Conservation (phyloP, 2,329 filamentous ascomycete genomes). For the Pyrenochaeta sp. region DNA sequence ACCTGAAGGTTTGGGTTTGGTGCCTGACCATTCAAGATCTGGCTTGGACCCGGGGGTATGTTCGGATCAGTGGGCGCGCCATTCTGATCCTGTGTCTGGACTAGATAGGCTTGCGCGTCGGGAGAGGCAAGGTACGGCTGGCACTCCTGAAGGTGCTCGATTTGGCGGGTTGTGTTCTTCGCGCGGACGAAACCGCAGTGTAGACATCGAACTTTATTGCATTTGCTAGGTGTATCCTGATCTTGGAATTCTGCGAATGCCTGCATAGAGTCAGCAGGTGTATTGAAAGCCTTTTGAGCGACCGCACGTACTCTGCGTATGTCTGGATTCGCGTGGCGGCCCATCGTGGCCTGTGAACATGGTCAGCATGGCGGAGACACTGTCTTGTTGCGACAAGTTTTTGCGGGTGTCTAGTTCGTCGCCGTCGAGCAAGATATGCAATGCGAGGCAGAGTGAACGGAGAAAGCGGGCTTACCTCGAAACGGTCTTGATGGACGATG, state of each 20-base stretch:
- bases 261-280: not conserved
- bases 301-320: constrained; percentile 37
- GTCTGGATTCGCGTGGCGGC: constrained; percentile 53
- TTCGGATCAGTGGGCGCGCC: constrained; percentile 22
- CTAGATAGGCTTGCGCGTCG: constrained; percentile 52
- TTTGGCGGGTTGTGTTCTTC: constrained; percentile 61
- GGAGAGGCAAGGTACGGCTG: constrained; percentile 54
- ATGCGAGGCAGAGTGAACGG: not conserved
- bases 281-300: constrained; percentile 20
- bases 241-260: constrained; percentile 53
- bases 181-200: constrained; percentile 60
- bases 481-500: constrained; percentile 11
- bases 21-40: constrained; percentile 56
- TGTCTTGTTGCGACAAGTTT: not conserved
- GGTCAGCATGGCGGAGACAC: constrained; percentile 21
- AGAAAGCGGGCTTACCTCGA: constrained; percentile 19
- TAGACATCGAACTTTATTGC: constrained; percentile 59
- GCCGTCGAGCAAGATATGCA: not conserved
- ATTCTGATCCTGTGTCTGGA: constrained; percentile 24
- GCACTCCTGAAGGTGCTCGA: constrained; percentile 59
- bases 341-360: constrained; percentile 27
- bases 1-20: constrained; percentile 60
- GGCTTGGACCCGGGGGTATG: constrained; percentile 32
- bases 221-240: constrained; percentile 54
- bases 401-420: not conserved